Evolutionary conservation across 345 rosid species (phyloP), one percentile per base, ranked within the genome.

Genomic region (Eucalyptus fibrosa): DNA sequence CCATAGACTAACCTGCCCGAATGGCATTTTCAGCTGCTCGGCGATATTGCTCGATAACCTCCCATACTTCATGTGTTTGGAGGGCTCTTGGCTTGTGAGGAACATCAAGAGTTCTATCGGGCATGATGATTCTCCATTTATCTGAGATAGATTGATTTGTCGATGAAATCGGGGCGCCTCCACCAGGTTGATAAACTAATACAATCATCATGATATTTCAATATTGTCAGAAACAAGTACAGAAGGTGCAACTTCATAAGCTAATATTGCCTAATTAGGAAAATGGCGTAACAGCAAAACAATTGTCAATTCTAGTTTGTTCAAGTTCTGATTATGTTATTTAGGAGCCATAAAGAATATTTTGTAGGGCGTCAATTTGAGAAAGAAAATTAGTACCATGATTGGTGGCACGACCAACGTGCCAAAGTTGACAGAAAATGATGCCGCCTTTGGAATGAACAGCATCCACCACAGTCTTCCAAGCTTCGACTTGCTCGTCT

Each of bases 181-280:
- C 95, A 89, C 91, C 94, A 67, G 97, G 98, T 92, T 96, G 99
- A 87, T 96, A 95, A 87, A 94, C 99, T 96, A 77, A 67, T 37
- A 44, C 30, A 15, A 86, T 86, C 23, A 24, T 0, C 87, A 24
- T n/a, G 37, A 59, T 86, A 60, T 89, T 34, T 62, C 32, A 62
- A 62, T 72, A 91, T 87, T 26, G 69, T 81, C 53, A 12, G 4
- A 42, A 62, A 59, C 87, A 86, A 86, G 87, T 50, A 55, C 55
- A n/a, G 11, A 49, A 30, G 55, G 60, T 50, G 42, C 1, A 50
- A 86, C 88, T n/a, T 86, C 55, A 62, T 30, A 62, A 62, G 69
- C 4, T 28, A 30, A 62, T n/a, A n/a, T n/a, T 67, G 40, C 40
- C 80, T n/a, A n/a, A 67, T 32, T n/a, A n/a, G 40, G 40, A 32